These are phyloP conservation scores for Penicillium corylophilum DNA, from an alignment of 2,329 filamentous ascomycete genomes.

Conservation along the genomic window DNA sequence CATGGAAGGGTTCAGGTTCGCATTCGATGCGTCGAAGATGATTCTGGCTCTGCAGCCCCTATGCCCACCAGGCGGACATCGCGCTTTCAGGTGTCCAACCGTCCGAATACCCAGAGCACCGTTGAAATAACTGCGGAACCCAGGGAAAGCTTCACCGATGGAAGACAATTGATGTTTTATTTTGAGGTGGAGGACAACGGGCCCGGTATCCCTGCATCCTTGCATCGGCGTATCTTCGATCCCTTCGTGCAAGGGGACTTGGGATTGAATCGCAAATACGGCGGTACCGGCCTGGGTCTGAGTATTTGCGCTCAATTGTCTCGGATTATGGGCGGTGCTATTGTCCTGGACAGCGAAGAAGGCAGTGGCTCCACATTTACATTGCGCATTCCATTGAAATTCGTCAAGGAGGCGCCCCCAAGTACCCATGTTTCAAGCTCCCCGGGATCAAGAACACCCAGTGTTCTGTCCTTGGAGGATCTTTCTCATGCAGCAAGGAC, in stretches of 20 bases:
- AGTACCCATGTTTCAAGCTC: constrained; percentile 28
- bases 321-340: constrained; percentile 75
- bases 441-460: constrained; percentile 32
- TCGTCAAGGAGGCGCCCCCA: constrained; percentile 65
- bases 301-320: constrained; percentile 89
- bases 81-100: neutral
- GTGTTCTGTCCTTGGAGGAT: constrained; percentile 29
- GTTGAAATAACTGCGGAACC: neutral
- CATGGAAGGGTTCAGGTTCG: constrained; percentile 73
- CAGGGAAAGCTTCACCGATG: neutral
- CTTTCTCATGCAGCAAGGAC: constrained; percentile 23
- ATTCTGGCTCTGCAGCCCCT: neutral
- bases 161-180: constrained; percentile 63
- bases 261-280: constrained; percentile 83
- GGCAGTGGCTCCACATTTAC: constrained; percentile 78
- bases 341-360: constrained; percentile 68
- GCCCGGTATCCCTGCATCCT: constrained; percentile 74
- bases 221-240: constrained; percentile 84
- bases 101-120: neutral
- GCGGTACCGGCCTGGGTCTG: constrained; percentile 81
- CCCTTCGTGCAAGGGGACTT: constrained; percentile 93
- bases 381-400: constrained; percentile 77
- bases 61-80: neutral
- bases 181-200: constrained; percentile 89
- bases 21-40: constrained; percentile 62